Percentiles rank a stretch among this genome's conserved stretches.
Evolutionary conservation across 2,329 filamentous ascomycete genomes (phyloP).

Genomic region (Dactylella cylindrospora): DNA sequence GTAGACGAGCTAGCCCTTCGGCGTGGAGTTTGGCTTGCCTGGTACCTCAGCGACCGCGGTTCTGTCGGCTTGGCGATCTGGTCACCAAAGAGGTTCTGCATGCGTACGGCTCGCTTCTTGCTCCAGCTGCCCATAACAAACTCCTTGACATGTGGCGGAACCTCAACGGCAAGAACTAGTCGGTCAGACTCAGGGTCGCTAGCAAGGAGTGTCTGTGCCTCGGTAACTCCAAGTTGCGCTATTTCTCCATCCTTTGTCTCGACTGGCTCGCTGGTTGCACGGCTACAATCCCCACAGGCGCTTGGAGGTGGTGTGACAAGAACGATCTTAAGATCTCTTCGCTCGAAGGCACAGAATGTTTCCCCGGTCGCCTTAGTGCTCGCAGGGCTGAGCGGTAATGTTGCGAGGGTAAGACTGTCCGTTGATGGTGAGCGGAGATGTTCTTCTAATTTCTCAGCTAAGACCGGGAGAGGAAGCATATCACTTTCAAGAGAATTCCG

Average conservation of each 20-base stretch:
- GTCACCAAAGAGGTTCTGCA: slow-evolving; percentile 39
- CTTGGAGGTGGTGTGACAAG: slow-evolving; percentile 39
- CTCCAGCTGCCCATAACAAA: slow-evolving; percentile 44
- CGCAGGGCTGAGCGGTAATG: slow-evolving; percentile 20
- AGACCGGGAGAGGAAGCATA: slow-evolving; percentile 20
- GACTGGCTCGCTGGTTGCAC: slow-evolving; percentile 16
- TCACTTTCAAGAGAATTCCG: slow-evolving; percentile 36
- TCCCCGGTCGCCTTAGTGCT: slow-evolving; percentile 33
- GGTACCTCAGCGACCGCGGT: slow-evolving; percentile 17
- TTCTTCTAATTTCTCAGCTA: slow-evolving; percentile 32
- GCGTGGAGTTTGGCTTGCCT: slow-evolving; percentile 5
- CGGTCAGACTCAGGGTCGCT: slow-evolving; percentile 37
- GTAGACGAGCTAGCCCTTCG: slow-evolving; percentile 21
- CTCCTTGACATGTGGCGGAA: slow-evolving; percentile 38
- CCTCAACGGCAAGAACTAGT: slow-evolving; percentile 32
- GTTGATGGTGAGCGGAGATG: slow-evolving; percentile 38
- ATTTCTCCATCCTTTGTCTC: slow-evolving; percentile 27
- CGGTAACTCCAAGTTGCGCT: slow-evolving; percentile 24
- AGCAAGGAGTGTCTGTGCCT: slow-evolving; percentile 29
- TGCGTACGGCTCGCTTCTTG: slow-evolving; percentile 35
- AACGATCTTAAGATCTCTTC: slow-evolving; percentile 35
- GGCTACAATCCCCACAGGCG: slow-evolving; percentile 26
- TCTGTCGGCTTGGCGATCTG: slow-evolving; percentile 36
- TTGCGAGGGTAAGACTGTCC: slow-evolving; percentile 24
- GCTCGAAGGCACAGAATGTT: slow-evolving; percentile 37